Evolutionary conservation across 2,329 filamentous ascomycete genomes (phyloP).

Genomic region (Colletotrichum noveboracense): DNA sequence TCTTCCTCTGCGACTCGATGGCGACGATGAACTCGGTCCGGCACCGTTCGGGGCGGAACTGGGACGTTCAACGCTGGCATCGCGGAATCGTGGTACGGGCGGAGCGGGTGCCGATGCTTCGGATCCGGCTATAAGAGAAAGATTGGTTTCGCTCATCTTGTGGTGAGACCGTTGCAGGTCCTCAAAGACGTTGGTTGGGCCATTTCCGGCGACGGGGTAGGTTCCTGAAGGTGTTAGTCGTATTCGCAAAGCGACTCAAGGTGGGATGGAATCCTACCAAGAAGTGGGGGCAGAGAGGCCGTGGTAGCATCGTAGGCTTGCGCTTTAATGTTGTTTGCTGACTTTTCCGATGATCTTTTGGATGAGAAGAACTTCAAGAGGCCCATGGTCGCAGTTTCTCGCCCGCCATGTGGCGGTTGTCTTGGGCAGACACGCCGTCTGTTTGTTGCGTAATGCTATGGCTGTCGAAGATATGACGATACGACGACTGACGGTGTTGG

Average conservation of each 20-base stretch:
- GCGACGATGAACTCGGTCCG: neutral
- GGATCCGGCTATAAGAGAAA: slow-evolving; percentile 22
- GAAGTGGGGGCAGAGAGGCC: slow-evolving; percentile 40
- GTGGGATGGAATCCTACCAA: slow-evolving; percentile 28
- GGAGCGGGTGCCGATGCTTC: slow-evolving; percentile 33
- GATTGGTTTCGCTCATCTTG: slow-evolving; percentile 29
- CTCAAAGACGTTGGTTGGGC: slow-evolving; percentile 37
- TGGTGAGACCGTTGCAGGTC: slow-evolving; percentile 38
- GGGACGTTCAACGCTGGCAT: slow-evolving; percentile 36
- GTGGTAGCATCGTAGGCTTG: slow-evolving; percentile 42
- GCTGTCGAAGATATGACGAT: neutral
- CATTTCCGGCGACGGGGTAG: slow-evolving; percentile 46
- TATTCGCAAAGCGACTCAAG: neutral
- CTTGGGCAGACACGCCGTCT: neutral
- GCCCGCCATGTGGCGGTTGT: slow-evolving; percentile 8
- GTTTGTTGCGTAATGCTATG: neutral
- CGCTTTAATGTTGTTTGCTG: slow-evolving; percentile 30
- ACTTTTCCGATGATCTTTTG: slow-evolving; percentile 27
- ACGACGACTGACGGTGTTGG: neutral
- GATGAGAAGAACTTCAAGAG: slow-evolving; percentile 38
- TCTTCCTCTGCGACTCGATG: slow-evolving; percentile 12
- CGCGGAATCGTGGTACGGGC: slow-evolving; percentile 32
- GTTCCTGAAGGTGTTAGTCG: slow-evolving; percentile 33
- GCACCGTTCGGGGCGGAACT: slow-evolving; percentile 36
- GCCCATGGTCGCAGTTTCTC: slow-evolving; percentile 33